Conservation (phyloP, 192 early-diverging fungal genomes). For the Rhizoclosmatium sp. region DNA sequence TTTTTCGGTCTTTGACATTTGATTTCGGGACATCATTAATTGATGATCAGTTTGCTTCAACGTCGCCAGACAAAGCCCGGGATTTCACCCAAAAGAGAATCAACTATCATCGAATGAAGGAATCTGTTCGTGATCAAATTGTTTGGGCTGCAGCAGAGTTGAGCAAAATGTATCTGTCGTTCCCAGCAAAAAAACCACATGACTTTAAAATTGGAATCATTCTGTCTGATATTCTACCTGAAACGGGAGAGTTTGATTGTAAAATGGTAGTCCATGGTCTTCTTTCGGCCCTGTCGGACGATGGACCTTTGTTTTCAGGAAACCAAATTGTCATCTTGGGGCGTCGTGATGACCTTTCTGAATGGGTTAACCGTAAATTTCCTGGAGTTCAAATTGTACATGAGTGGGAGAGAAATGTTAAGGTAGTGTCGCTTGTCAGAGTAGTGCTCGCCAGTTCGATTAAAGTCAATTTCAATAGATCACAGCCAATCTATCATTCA, state of each 20-base stretch:
- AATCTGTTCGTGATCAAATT: slow-evolving; percentile 35
- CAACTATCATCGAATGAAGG: slow-evolving; percentile 28
- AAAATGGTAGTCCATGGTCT: slow-evolving; percentile 21
- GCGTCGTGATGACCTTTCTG: slow-evolving; percentile 5
- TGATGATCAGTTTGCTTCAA: background rate
- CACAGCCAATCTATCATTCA: background rate
- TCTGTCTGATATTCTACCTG: slow-evolving; percentile 24
- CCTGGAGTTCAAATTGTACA: slow-evolving; percentile 8
- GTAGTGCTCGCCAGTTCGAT: background rate
- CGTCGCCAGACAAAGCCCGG: background rate
- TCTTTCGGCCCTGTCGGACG: background rate
- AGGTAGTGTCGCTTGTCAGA: background rate
- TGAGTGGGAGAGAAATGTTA: slow-evolving; percentile 23
- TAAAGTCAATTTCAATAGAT: background rate
- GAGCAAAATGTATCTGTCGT: background rate
- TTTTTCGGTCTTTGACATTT: slow-evolving; percentile 16
- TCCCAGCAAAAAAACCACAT: background rate
- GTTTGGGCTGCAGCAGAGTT: slow-evolving; percentile 10
- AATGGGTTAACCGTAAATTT: slow-evolving; percentile 1
- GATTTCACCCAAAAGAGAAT: background rate
- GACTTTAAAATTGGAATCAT: slow-evolving; percentile 18
- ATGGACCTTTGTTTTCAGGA: background rate
- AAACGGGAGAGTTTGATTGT: slow-evolving; percentile 23
- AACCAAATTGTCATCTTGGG: slow-evolving; percentile 24
- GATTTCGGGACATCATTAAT: background rate